Evolutionary conservation across 441 rosid species (phyloP), one percentile per base, ranked within the genome.

Genomic region (Hypseocharis bilobata): DNA sequence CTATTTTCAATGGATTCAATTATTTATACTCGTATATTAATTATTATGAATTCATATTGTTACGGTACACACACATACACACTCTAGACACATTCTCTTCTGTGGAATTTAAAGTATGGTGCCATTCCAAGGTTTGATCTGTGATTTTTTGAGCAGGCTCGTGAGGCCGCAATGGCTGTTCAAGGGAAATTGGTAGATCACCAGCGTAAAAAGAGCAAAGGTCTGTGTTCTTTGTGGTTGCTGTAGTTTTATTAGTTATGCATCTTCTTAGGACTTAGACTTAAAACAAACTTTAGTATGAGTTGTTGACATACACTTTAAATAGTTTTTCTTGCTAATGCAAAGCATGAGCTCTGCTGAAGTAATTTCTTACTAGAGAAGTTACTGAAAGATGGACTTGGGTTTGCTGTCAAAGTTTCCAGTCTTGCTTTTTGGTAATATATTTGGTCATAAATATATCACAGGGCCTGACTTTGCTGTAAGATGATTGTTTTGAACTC

Each of bases 151-250:
- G 44, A 66, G 75, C 86, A 95, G 99, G 96, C 93, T 74, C 98
- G 98, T 44, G 99, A 95, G 68, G 98, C 89, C 73, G 90, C 88
- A 73, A 87, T 92, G 79, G 83, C 87, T 38, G 86, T 78, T 52
- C 98, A 89, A 76, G 96, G 98, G 57, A 89, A 95, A 80, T 76
- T 81, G 73, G 97, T 95, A 60, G 99, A 94, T 76, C 86, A 69
- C 59, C 99, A 94, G 80, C 98, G 99, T 38, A 86, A 84, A 83
- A 91, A 86, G 76, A 82, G 98, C 79, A 94, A 85, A 94, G 92
- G 99, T 94, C 40, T 72, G 82, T 72, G 10, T 61, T 74, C 55
- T 22, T 42, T 27, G 16, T 22, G 44, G 23, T 14, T 40, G 25
- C 34, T 26, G 19, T 20, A 23, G 14, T 60, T 27, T 45, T n/a